Conservation (phyloP, 2,329 filamentous ascomycete species). For the Penicillium aurantiogriseum region DNA sequence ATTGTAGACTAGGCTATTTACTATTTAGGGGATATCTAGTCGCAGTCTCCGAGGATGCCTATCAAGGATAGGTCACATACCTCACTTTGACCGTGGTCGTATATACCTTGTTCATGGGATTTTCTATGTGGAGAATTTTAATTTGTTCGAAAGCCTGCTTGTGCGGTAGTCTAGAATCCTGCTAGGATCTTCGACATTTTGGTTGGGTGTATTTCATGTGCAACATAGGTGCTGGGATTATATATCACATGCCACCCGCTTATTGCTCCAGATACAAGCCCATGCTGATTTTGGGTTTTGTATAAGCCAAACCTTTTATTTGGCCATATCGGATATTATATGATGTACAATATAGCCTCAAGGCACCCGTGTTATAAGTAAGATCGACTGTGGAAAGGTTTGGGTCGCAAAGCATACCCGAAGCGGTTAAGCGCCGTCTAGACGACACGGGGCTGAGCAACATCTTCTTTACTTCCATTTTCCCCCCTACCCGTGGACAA, state of each 20-base stretch:
- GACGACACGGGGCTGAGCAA: neutral
- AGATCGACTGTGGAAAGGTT: slow-evolving; percentile 2
- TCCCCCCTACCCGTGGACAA: neutral
- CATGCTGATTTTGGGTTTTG: neutral
- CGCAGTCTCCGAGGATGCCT: neutral
- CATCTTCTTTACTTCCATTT: neutral
- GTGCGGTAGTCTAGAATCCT: neutral
- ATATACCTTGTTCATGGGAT: neutral
- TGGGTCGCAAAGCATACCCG: slow-evolving; percentile 11
- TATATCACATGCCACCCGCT: neutral
- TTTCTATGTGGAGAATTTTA: neutral
- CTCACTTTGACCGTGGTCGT: no score
- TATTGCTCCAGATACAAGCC: neutral
- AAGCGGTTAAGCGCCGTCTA: slow-evolving; percentile 6
- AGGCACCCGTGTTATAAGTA: neutral
- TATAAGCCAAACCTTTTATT: neutral
- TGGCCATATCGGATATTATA: neutral
- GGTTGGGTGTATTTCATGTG: neutral
- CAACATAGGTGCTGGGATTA: neutral
- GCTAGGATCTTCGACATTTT: neutral
- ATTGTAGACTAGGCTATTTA: neutral
- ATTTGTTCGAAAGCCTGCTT: neutral
- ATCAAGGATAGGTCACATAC: neutral
- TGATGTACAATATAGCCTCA: no score
- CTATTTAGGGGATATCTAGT: neutral